phyloP scores from a whole-genome alignment of 768 basidiomycete species.

The Tubosaeta sp. region DNA sequence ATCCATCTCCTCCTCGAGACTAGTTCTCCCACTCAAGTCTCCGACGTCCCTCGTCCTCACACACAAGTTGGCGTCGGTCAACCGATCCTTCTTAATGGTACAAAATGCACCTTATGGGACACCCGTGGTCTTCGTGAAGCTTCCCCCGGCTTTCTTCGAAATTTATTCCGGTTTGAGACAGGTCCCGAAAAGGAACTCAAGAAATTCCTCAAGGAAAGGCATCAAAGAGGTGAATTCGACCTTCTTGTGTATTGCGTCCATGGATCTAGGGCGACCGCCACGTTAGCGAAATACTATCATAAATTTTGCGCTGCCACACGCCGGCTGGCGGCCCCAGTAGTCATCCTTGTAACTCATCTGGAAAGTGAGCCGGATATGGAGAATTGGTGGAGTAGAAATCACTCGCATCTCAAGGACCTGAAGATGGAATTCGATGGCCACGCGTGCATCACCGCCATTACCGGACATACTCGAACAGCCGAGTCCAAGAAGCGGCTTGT shows the following conservation, averaged over 20 bases:
- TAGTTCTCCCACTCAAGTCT: constrained; percentile 2
- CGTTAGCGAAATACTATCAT: constrained; percentile 29
- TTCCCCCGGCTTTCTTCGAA: constrained; percentile 6
- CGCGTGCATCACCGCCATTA: constrained; percentile 36
- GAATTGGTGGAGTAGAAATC: constrained; percentile 31
- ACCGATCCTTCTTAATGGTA: background rate
- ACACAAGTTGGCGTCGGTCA: constrained; percentile 9
- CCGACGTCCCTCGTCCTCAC: constrained; percentile 15
- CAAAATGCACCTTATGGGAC: constrained; percentile 28
- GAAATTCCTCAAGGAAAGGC: constrained; percentile 18
- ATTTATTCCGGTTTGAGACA: constrained; percentile 5
- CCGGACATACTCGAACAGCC: background rate
- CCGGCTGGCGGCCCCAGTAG: constrained; percentile 32
- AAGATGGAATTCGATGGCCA: constrained; percentile 34
- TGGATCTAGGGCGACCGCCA: constrained; percentile 30
- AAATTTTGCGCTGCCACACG: constrained; percentile 36
- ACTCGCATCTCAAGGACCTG: constrained; percentile 17
- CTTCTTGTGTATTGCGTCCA: constrained; percentile 39
- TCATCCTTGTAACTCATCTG: constrained; percentile 34
- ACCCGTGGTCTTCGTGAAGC: constrained; percentile 38
- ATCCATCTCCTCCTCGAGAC: constrained; percentile 24
- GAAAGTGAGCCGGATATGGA: constrained; percentile 29
- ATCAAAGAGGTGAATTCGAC: constrained; percentile 29
- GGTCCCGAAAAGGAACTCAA: constrained; percentile 17
- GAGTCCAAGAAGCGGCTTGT: constrained; percentile 16